Conservation (phyloP, 2,329 filamentous ascomycete genomes). For the Talaromyces islandicus region DNA sequence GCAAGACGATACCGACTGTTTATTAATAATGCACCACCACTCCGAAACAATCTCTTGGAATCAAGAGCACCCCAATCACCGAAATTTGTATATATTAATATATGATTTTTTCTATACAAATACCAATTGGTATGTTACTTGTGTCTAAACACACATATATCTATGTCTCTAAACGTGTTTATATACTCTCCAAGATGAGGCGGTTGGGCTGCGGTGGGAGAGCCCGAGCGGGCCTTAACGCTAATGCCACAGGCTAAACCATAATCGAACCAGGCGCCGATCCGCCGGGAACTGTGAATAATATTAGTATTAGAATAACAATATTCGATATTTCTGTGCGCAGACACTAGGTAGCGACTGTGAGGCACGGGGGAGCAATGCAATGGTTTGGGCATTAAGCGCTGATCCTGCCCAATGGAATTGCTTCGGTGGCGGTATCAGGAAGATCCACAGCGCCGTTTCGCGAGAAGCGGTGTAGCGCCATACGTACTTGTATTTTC, state of each 20-base stretch:
- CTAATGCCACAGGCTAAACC: not conserved
- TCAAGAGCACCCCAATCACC: too few species aligned
- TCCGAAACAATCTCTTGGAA: too few species aligned
- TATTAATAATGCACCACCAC: not conserved
- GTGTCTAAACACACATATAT: not conserved
- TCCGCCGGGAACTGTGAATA: too few species aligned
- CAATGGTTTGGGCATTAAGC: not conserved
- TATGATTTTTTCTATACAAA: not conserved
- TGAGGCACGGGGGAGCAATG: too few species aligned
- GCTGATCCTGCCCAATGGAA: not conserved
- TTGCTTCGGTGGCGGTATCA: not conserved
- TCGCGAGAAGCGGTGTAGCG: not conserved
- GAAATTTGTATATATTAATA: too few species aligned
- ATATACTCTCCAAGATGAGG: not conserved
- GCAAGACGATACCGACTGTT: not conserved
- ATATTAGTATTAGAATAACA: too few species aligned
- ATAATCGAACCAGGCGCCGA: not conserved
- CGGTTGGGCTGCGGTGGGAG: not conserved
- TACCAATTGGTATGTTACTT: not conserved
- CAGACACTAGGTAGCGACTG: not conserved
- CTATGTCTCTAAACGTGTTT: not conserved
- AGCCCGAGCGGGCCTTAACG: not conserved
- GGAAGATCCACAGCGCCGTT: not conserved
- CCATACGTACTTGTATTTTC: not conserved
- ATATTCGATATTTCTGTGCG: not conserved